A percentile compares a stretch with the other conserved stretches of the same genome.
Evolutionary conservation across 2,329 filamentous ascomycete species (phyloP).

Genomic region (Alternaria brassicicola): DNA sequence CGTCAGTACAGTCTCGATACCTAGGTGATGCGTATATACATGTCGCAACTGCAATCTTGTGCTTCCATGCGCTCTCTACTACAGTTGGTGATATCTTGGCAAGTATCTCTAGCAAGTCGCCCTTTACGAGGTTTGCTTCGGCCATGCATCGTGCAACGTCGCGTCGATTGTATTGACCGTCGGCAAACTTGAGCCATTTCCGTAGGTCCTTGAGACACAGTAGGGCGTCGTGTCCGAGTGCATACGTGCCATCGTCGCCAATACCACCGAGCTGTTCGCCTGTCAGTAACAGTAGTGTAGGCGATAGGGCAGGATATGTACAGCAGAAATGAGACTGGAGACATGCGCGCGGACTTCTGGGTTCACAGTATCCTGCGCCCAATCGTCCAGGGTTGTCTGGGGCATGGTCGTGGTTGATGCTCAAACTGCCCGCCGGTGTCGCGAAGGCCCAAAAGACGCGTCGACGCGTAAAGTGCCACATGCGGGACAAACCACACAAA

Average conservation of each 20-base stretch:
- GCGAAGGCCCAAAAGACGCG: conserved; percentile 31
- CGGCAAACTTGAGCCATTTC: conserved; percentile 93
- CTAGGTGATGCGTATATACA: conserved; percentile 48
- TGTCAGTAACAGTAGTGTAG: conserved; percentile 16
- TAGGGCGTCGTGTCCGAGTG: conserved; percentile 89
- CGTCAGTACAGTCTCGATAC: conserved; percentile 21
- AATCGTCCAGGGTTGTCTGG: conserved; percentile 52
- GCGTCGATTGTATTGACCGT: conserved; percentile 90
- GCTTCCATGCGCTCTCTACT: conserved; percentile 74
- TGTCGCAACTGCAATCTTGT: conserved; percentile 81
- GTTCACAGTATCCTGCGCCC: conserved; percentile 66
- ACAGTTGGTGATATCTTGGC: conserved; percentile 74
- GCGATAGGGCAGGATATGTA: conserved; percentile 56
- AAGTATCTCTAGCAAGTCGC: conserved; percentile 88
- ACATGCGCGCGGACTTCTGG: conserved; percentile 92
- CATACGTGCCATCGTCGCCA: conserved; percentile 81
- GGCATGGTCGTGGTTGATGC: conserved; percentile 44
- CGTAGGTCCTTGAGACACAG: conserved; percentile 92
- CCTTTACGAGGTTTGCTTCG: conserved; percentile 88
- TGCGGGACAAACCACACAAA: conserved; percentile 29
- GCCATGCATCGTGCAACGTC: conserved; percentile 92
- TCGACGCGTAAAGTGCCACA: conserved; percentile 42
- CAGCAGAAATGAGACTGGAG: conserved; percentile 90
- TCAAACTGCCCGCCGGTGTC: conserved; percentile 11
- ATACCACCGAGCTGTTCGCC: conserved; percentile 78